Conservation (phyloP, 768 basidiomycete genomes). For the Termitomyces sp. region DNA sequence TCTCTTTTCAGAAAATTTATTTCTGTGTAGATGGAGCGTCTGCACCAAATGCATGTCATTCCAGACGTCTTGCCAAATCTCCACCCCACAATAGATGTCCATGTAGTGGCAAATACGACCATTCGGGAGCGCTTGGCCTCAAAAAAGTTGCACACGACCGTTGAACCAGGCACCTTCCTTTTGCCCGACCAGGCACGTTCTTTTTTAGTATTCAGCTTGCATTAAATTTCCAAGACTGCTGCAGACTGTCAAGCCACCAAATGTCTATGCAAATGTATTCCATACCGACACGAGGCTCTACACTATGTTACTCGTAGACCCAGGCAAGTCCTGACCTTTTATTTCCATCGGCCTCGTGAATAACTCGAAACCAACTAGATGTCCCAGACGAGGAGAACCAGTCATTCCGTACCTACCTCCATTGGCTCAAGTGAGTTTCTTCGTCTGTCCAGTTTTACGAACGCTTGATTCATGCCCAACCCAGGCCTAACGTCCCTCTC, state of each 20-base stretch:
- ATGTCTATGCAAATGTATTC: slow-evolving; percentile 70
- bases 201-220: background rate
- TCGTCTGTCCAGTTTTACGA: slow-evolving; percentile 3
- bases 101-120: slow-evolving; percentile 41
- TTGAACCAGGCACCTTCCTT: slow-evolving; percentile 70
- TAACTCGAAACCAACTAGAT: slow-evolving; percentile 38
- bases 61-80: slow-evolving; percentile 79
- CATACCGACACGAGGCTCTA: slow-evolving; percentile 77
- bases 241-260: slow-evolving; percentile 62
- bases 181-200: slow-evolving; percentile 57
- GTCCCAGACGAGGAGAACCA: slow-evolving; percentile 68
- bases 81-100: slow-evolving; percentile 70
- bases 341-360: background rate
- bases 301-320: slow-evolving; percentile 86
- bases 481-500: slow-evolving; percentile 78
- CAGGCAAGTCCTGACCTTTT: slow-evolving; percentile 41
- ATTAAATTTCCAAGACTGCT: background rate
- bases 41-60: slow-evolving; percentile 86
- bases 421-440: slow-evolving; percentile 75
- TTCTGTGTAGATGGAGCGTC: slow-evolving; percentile 74
- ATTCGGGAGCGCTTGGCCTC: slow-evolving; percentile 23
- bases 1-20: background rate
- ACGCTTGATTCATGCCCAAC: slow-evolving; percentile 8
- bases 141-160: slow-evolving; percentile 31
- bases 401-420: slow-evolving; percentile 68